Base-by-base conservation (phyloP, 805 yeast species). In the Candida glaebosa region DNA sequence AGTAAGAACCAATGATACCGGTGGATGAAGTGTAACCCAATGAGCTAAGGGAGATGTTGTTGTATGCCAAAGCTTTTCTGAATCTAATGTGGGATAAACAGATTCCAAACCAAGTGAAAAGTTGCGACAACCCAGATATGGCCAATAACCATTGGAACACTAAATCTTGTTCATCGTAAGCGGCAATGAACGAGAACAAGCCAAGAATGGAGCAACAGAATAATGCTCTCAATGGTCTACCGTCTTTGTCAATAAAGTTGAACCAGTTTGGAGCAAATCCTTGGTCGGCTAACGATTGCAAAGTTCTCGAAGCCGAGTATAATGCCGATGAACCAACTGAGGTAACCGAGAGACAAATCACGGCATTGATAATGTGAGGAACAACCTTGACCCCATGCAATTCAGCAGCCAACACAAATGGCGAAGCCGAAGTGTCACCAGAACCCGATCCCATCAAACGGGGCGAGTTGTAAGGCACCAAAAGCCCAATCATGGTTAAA, bases 301-400 rank as follows among this genome's bases (percentile, higher is more conserved):
- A 54, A 12, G 87, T 71, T 72, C 91, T 76, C 35, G 88, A 82
- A 45, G 81, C 76, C 19, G 82, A 85, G 56, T 75, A 84, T 26
- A 83, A 78, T 3, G 89, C 77, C 18, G 88, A 79, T 67, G 83
- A 84, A 55, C 88, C 89, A 39, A 83, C 89, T 12, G 89, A 83
- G 41, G 83, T 64, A 25, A 84, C 88, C 3, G 89, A 82, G 45
- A 84, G 57, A 64, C 84, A 67, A 48, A 84, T 82, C 34, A 84
- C 88, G 19, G 81, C 86, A 58, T 84, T 84, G 71, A 84, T 81
- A 44, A 84, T 76, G 48, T 81, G 79, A 36, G 90, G 90, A 31
- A 83, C 69, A 36, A 80, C 85, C 38, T 65, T 67, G 50, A 84
- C 78, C 52, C 84, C 84, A 30, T 78, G 84, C 37, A 71, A 63